Conservation (phyloP, 2,329 filamentous ascomycete genomes). For the Aspergillus hortae region DNA sequence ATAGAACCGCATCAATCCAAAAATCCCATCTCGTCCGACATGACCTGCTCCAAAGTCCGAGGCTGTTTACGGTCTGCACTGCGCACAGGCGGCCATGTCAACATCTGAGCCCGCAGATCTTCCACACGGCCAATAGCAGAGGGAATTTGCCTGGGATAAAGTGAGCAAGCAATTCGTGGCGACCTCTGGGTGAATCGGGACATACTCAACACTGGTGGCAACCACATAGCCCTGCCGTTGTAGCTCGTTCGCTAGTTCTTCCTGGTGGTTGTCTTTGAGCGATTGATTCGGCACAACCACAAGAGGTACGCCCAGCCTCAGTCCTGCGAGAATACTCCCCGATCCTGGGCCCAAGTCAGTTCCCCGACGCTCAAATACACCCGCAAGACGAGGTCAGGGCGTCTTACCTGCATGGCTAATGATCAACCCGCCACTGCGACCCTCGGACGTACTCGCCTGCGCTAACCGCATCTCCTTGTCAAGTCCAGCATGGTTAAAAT, state of each 20-base stretch:
- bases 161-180: constrained; percentile 8
- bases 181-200: constrained; percentile 2
- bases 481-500: constrained; percentile 62
- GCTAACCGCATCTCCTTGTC: constrained; percentile 55
- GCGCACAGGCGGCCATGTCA: constrained; percentile 50
- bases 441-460: constrained; percentile 41
- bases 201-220: constrained; percentile 65
- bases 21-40: constrained; percentile 57
- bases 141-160: constrained; percentile 42
- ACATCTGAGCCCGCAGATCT: constrained; percentile 39
- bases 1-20: constrained; percentile 40
- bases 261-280: constrained; percentile 86
- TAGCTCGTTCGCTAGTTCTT: constrained; percentile 76
- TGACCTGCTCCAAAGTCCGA: constrained; percentile 47
- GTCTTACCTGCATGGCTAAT: constrained; percentile 80
- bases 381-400: constrained; percentile 11
- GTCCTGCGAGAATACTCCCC: constrained; percentile 80
- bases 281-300: constrained; percentile 83
- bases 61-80: constrained; percentile 41
- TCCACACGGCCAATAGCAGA: constrained; percentile 49
- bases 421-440: constrained; percentile 61
- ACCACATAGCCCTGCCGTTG: constrained; percentile 71
- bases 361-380: constrained; percentile 1
- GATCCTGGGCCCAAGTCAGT: constrained; percentile 58
- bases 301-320: constrained; percentile 70